These are phyloP conservation scores for Gaeumannomyces sp. DNA, from an alignment of 2,329 filamentous ascomycete genomes.

Conservation along the genomic window DNA sequence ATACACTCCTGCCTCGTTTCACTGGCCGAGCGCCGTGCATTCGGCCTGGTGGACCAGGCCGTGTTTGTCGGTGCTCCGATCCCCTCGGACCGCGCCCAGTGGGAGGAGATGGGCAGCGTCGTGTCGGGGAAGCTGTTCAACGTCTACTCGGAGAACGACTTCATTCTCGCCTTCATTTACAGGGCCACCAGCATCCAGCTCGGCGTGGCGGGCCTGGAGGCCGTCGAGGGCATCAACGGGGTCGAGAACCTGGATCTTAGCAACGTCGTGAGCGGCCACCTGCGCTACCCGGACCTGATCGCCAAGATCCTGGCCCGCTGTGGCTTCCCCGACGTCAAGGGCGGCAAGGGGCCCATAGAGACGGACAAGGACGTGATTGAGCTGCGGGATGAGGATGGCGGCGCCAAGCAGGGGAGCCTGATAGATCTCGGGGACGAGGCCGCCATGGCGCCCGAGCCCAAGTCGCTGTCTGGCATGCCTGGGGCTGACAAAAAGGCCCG, in stretches of 20 bases:
- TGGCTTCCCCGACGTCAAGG: conserved; percentile 41
- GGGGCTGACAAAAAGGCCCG: conserved; percentile 5
- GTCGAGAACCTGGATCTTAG: conserved; percentile 53
- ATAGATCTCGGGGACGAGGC: conserved; percentile 36
- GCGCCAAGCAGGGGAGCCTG: conserved; percentile 27
- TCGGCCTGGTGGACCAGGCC: conserved; percentile 77
- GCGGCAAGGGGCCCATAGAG: conserved; percentile 38
- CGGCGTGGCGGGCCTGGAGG: conserved; percentile 77
- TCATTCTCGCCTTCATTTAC: conserved; percentile 82
- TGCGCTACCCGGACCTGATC: conserved; percentile 34
- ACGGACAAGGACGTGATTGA: conserved; percentile 38
- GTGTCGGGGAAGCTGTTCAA: conserved; percentile 81
- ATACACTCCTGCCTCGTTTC: conserved; percentile 76
- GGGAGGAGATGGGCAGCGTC: conserved; percentile 70
- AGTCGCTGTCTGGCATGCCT: not conserved
- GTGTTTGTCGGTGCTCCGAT: conserved; percentile 77
- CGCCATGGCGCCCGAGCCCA: conserved; percentile 11
- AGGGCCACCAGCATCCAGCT: conserved; percentile 75
- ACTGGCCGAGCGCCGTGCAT: conserved; percentile 71
- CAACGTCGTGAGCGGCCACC: conserved; percentile 38
- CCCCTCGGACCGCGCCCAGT: conserved; percentile 64
- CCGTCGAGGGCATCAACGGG: conserved; percentile 57
- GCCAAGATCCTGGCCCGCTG: conserved; percentile 46
- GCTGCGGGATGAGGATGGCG: conserved; percentile 25
- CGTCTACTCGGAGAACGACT: conserved; percentile 81